Conservation (phyloP, 2,329 filamentous ascomycete species). For the Trichoderma koningii region DNA sequence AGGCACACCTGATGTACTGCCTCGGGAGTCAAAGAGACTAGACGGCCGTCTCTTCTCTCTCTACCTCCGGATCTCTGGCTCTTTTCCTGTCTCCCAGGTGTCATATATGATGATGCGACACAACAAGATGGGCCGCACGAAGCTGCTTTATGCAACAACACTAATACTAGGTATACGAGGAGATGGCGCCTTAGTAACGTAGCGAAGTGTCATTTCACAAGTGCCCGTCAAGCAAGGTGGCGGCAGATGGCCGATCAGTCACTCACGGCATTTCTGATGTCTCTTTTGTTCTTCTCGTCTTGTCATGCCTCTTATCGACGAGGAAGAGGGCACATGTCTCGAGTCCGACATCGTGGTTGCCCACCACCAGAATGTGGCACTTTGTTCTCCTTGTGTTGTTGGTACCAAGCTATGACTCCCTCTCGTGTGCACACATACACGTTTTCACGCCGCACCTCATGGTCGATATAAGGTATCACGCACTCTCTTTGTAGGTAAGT, state of each 20-base stretch:
- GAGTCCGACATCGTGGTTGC: conserved; percentile 9
- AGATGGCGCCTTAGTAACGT: not conserved
- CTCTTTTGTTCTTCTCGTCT: not conserved
- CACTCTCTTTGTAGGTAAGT: not conserved
- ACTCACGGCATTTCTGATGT: not conserved
- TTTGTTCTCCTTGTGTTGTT: not conserved
- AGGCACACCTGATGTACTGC: not conserved
- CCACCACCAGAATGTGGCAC: not conserved
- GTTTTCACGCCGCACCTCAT: not conserved
- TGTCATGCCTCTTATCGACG: not conserved
- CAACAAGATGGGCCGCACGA: not conserved
- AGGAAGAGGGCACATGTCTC: not conserved
- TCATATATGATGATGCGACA: conserved; percentile 1
- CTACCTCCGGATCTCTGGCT: not conserved
- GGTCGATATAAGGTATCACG: not conserved
- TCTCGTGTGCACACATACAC: not conserved
- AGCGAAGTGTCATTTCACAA: not conserved
- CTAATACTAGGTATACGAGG: conserved; percentile 9
- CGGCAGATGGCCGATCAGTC: conserved; percentile 15
- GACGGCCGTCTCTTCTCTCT: not conserved
- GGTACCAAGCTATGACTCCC: not conserved
- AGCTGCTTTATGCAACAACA: not conserved
- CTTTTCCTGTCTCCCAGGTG: not conserved
- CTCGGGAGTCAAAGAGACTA: not conserved
- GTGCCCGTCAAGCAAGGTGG: not conserved